A percentile compares a stretch with the other conserved stretches of the same genome.
Evolutionary conservation across 2,329 filamentous ascomycete species (phyloP).

Genomic region (Penicillium aurantiogriseum): DNA sequence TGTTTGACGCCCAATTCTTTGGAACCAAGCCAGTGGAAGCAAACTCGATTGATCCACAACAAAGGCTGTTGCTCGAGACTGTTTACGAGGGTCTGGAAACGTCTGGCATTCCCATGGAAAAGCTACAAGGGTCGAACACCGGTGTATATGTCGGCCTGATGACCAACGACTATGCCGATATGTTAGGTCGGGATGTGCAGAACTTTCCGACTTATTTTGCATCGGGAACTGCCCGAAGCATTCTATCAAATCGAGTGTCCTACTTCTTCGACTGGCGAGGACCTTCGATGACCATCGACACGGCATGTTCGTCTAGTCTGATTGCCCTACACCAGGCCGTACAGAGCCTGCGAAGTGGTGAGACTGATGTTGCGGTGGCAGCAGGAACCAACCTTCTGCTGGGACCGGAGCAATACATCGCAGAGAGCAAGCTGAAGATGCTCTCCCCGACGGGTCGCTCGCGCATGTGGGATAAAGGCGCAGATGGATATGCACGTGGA

Average conservation of each 20-base stretch:
- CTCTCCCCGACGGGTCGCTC: constrained; percentile 55
- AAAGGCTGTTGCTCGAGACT: constrained; percentile 27
- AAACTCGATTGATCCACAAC: constrained; percentile 33
- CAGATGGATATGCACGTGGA: constrained; percentile 53
- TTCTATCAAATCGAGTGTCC: constrained; percentile 42
- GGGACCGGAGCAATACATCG: constrained; percentile 33
- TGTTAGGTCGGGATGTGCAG: constrained; percentile 24
- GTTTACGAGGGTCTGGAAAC: constrained; percentile 28
- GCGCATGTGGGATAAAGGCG: constrained; percentile 48
- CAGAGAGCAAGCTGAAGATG: constrained; percentile 39
- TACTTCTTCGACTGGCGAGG: constrained; percentile 40
- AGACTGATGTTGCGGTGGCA: constrained; percentile 26
- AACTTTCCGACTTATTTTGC: constrained; percentile 25
- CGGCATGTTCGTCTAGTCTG: constrained; percentile 48
- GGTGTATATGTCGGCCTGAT: constrained; percentile 30
- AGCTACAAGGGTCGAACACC: constrained; percentile 26
- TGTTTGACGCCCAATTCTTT: constrained; percentile 31
- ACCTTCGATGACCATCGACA: constrained; percentile 47
- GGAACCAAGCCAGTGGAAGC: constrained; percentile 28
- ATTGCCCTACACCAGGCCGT: constrained; percentile 38
- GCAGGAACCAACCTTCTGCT: constrained; percentile 30
- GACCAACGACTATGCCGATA: constrained; percentile 28
- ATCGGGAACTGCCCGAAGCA: constrained; percentile 38
- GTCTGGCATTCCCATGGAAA: constrained; percentile 25
- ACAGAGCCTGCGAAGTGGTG: constrained; percentile 29